phyloP scores from a whole-genome alignment of 2,329 filamentous ascomycete species.

The Tolypocladium guangdongense region DNA sequence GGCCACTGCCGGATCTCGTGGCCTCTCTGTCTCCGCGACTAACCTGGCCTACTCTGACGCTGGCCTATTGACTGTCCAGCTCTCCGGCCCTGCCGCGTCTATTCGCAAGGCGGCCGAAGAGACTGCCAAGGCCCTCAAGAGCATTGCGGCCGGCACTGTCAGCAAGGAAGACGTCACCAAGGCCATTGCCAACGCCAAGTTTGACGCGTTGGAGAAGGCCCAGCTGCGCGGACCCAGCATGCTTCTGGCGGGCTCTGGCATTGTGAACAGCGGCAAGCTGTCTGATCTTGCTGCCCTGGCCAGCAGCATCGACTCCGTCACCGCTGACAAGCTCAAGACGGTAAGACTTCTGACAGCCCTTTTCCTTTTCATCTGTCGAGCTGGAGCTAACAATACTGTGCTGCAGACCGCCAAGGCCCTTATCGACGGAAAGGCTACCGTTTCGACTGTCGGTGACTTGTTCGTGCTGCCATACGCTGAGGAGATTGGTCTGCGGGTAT shows the following conservation, averaged over 20 bases:
- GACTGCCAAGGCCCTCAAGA: conserved; percentile 73
- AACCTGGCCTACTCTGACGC: conserved; percentile 89
- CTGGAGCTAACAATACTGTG: conserved; percentile 8
- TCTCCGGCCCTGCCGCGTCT: conserved; percentile 62
- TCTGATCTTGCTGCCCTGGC: conserved; percentile 75
- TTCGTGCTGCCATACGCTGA: conserved; percentile 84
- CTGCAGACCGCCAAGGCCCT: conserved; percentile 74
- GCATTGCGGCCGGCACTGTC: conserved; percentile 63
- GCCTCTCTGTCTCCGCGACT: conserved; percentile 59
- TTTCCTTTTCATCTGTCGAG: conserved; percentile 11
- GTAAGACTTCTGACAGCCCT: conserved; percentile 41
- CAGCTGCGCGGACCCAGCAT: conserved; percentile 70
- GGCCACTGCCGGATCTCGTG: conserved; percentile 54
- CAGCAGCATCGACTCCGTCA: conserved; percentile 70
- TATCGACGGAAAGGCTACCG: conserved; percentile 77
- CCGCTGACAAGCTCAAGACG: conserved; percentile 71
- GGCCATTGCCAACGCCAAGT: conserved; percentile 88
- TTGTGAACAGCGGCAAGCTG: conserved; percentile 70
- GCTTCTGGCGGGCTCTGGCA: conserved; percentile 72
- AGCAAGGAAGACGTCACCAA: conserved; percentile 82
- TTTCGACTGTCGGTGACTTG: conserved; percentile 85
- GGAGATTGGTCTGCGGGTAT: conserved; percentile 90
- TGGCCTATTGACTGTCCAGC: conserved; percentile 74
- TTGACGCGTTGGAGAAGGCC: conserved; percentile 72
- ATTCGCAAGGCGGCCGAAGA: conserved; percentile 66